These are phyloP conservation scores for Zasmidium angulare DNA, from an alignment of 2,329 filamentous ascomycete species.

Conservation along the genomic window DNA sequence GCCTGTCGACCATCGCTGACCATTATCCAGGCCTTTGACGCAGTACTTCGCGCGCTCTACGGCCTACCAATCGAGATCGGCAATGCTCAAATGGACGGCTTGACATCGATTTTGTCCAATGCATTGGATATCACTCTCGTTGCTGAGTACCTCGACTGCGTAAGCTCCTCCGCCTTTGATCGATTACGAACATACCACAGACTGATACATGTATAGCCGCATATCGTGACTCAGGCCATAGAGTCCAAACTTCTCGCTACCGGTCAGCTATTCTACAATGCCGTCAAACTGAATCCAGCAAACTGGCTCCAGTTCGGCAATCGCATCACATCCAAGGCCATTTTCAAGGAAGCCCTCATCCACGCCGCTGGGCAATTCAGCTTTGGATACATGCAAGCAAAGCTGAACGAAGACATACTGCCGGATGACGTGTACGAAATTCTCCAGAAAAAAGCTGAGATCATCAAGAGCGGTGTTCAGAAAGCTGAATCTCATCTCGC, in stretches of 20 bases:
- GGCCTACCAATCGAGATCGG: slow-evolving; percentile 38
- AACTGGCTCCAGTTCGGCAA: slow-evolving; percentile 48
- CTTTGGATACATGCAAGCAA: slow-evolving; percentile 21
- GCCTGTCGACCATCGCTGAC: slow-evolving; percentile 7
- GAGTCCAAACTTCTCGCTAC: slow-evolving; percentile 50
- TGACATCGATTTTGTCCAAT: slow-evolving; percentile 42
- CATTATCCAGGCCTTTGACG: slow-evolving; percentile 40
- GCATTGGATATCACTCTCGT: slow-evolving; percentile 45
- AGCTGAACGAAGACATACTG: slow-evolving; percentile 24
- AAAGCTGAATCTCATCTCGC: slow-evolving; percentile 34
- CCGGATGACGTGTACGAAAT: slow-evolving; percentile 25
- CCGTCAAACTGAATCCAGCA: slow-evolving; percentile 44
- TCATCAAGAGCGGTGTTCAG: slow-evolving; percentile 29
- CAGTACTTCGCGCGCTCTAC: slow-evolving; percentile 50
- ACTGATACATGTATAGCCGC: slow-evolving; percentile 21
- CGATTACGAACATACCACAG: neutral
- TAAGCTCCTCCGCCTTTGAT: slow-evolving; percentile 16
- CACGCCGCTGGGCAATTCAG: slow-evolving; percentile 47
- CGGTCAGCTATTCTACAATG: slow-evolving; percentile 47
- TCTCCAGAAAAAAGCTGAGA: slow-evolving; percentile 32
- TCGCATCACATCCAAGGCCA: slow-evolving; percentile 47
- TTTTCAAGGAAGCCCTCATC: slow-evolving; percentile 48
- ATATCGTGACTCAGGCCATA: slow-evolving; percentile 45
- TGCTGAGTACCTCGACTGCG: slow-evolving; percentile 48
- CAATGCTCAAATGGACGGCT: slow-evolving; percentile 36